Percentiles rank a stretch among this genome's conserved stretches.
These are phyloP conservation scores for Thelonectria rubi DNA, from an alignment of 2,329 filamentous ascomycete species.

Conservation along the genomic window DNA sequence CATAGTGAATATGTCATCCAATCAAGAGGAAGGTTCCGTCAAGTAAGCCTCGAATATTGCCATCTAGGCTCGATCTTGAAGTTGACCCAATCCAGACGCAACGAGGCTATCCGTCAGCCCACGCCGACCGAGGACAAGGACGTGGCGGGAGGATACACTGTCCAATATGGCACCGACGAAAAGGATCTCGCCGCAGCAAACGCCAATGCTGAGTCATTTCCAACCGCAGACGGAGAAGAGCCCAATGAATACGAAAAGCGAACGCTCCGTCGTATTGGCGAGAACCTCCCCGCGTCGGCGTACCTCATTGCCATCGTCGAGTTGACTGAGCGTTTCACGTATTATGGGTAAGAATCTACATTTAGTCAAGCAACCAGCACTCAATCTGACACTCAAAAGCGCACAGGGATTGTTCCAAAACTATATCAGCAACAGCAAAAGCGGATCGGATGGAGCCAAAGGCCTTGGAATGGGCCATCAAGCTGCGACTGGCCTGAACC, in stretches of 20 bases:
- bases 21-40: slow-evolving; percentile 46
- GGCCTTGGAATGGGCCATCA: slow-evolving; percentile 65
- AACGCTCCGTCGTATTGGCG: slow-evolving; percentile 61
- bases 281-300: slow-evolving; percentile 63
- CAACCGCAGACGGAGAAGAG: slow-evolving; percentile 58
- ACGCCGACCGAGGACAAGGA: slow-evolving; percentile 38
- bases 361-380: background rate
- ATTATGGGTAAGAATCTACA: slow-evolving; percentile 52
- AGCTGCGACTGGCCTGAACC: slow-evolving; percentile 62
- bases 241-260: slow-evolving; percentile 61
- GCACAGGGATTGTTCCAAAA: slow-evolving; percentile 64
- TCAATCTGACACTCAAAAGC: background rate
- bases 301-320: slow-evolving; percentile 67
- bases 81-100: slow-evolving; percentile 40
- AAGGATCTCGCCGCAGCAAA: slow-evolving; percentile 21
- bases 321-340: slow-evolving; percentile 66
- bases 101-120: slow-evolving; percentile 41
- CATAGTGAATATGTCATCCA: slow-evolving; percentile 43
- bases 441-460: slow-evolving; percentile 53
- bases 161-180: slow-evolving; percentile 38
- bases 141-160: slow-evolving; percentile 38
- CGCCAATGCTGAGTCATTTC: slow-evolving; percentile 41
- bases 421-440: slow-evolving; percentile 54
- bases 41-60: slow-evolving; percentile 39
- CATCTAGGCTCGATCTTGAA: background rate